These are phyloP conservation scores for Sextonia rubra DNA, from an alignment of 164 flowering plant genomes.

Conservation along the genomic window DNA sequence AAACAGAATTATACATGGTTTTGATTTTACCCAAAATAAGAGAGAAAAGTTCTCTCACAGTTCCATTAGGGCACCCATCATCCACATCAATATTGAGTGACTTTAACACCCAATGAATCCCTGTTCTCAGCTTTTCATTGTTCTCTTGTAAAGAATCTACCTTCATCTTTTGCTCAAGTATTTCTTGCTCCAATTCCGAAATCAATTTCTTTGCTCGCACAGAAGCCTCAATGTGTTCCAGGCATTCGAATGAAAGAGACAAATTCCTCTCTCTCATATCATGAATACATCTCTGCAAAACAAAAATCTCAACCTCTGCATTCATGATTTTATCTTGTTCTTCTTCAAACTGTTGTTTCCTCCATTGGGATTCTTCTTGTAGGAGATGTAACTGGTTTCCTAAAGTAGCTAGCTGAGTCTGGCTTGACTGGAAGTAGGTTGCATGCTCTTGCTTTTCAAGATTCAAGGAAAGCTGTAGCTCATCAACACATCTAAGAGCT, in stretches of 20 bases:
- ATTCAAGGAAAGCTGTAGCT: slow-evolving; percentile 39
- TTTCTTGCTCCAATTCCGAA: slow-evolving; percentile 62
- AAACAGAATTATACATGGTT: slow-evolving; percentile 34
- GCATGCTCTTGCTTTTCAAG: slow-evolving; percentile 57
- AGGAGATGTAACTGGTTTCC: slow-evolving; percentile 48
- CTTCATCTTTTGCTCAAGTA: slow-evolving; percentile 60
- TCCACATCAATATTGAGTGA: slow-evolving; percentile 43
- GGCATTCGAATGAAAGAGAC: slow-evolving; percentile 48
- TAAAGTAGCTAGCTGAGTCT: slow-evolving; percentile 39
- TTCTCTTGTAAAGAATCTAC: slow-evolving; percentile 54
- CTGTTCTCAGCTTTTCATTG: slow-evolving; percentile 46
- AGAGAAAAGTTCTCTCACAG: slow-evolving; percentile 26
- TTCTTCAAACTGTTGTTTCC: slow-evolving; percentile 60
- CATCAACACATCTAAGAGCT: slow-evolving; percentile 40
- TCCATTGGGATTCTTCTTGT: slow-evolving; percentile 46
- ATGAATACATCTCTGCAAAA: slow-evolving; percentile 60
- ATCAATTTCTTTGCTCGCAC: slow-evolving; percentile 50
- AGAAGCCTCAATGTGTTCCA: slow-evolving; percentile 58
- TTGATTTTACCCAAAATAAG: slow-evolving; percentile 34
- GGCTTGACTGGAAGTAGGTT: slow-evolving; percentile 32
- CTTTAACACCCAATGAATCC: slow-evolving; percentile 42
- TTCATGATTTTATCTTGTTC: slow-evolving; percentile 59
- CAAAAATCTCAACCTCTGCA: slow-evolving; percentile 66
- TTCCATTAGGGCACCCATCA: slow-evolving; percentile 19
- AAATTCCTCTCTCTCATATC: slow-evolving; percentile 65